Evolutionary conservation across 73 alveolate genomes (phyloP), one percentile per base, ranked within the genome.

Genomic region (Paramecium pentaurelia): DNA sequence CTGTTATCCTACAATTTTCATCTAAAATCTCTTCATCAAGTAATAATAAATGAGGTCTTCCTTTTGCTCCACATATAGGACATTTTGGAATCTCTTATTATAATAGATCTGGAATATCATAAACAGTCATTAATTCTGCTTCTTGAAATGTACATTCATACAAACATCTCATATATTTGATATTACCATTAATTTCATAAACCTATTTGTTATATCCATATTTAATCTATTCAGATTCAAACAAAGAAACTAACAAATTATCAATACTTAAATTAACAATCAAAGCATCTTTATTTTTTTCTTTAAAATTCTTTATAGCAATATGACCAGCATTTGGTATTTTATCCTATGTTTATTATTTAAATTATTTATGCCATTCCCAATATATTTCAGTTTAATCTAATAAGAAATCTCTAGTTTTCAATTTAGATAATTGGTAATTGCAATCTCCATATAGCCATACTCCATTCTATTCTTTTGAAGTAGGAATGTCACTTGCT

Each of bases 401-500:
- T 28, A 60, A 5, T 45, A 95, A 94, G 87, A 45, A 95, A 18
- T 54, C 84, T 42, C 30, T 37, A 28, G 98, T 95, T 60, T 88
- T 84, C 7, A 95, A 86, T 5, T 58, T 59, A 30, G 37, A 12
- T 5, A 95, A 93, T 34, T 80, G 93, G 25, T 71, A 45, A 28
- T 42, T 88, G 20, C 60, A 90, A 1, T 93, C 94, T 47, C 44
- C 59, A 32, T 86, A 86, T 6, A 87, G 92, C 98, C 98, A 95
- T 75, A 51, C 92, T n/a, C 98, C 97, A 88, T 89, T 93, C 45
- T 94, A 86, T 28, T 96, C 97, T 94, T 96, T 92, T 71, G 94
- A 95, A 4, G 98, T 95, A 25, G 97, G 98, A 18, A 95, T 95
- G 11, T 97, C 98, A 92, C 96, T 92, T 22, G 97, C 98, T 25